Conservation (phyloP, 176 grass and related monocot genomes). For the Triticum aestivum region DNA sequence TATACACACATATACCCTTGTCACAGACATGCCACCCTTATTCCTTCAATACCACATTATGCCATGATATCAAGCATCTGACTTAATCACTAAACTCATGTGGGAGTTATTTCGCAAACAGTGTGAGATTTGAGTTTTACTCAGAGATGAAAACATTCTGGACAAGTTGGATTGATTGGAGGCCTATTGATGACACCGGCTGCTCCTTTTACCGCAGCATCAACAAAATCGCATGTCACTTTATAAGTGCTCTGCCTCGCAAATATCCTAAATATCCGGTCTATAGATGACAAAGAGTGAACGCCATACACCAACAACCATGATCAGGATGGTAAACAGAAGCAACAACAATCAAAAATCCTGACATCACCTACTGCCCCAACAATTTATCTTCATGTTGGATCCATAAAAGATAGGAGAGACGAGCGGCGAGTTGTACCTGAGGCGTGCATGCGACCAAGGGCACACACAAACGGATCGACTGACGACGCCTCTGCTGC, state of each 20-base stretch:
- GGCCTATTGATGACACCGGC: constrained; percentile 94
- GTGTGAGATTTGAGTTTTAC: constrained; percentile 28
- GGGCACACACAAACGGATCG: no score
- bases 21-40: background rate
- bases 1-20: background rate
- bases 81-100: background rate
- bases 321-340: no score
- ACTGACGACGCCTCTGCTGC: no score
- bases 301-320: no score
- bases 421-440: no score
- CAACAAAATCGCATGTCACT: constrained; percentile 97
- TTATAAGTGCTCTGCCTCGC: constrained; percentile 97
- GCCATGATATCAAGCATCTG: background rate
- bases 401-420: no score
- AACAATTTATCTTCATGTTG: no score
- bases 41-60: background rate
- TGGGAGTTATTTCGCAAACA: background rate
- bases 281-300: background rate
- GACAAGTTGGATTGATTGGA: constrained; percentile 97
- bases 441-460: no score
- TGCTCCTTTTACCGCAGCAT: constrained; percentile 93
- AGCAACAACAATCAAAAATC: no score
- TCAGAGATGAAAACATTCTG: constrained; percentile 98
- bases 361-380: no score
- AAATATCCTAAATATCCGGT: constrained; percentile 67